Percentiles rank a stretch among this genome's conserved stretches.
phyloP scores from a whole-genome alignment of 129 eudicot species.

The Lonicera japonica region DNA sequence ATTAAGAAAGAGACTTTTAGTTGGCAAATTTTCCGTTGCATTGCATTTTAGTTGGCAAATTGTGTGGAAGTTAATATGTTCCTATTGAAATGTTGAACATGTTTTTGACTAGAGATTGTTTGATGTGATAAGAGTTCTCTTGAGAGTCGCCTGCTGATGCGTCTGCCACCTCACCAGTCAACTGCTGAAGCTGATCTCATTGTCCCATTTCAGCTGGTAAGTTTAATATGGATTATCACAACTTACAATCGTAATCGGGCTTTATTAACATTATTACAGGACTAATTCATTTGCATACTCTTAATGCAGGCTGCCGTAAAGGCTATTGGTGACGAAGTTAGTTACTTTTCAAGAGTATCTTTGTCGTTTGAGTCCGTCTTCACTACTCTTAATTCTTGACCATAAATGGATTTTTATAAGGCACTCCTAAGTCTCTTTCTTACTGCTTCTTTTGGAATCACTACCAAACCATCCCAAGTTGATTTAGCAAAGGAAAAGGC shows the following conservation, averaged over 20 bases:
- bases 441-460: constrained; percentile 37
- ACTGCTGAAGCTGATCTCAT: constrained; percentile 98
- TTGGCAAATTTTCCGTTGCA: background rate
- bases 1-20: background rate
- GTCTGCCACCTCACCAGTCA: constrained; percentile 94
- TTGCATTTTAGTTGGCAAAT: background rate
- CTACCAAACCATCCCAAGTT: constrained; percentile 55
- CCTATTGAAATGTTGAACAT: background rate
- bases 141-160: constrained; percentile 95
- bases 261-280: no score
- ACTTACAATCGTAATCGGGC: no score
- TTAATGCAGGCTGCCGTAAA: constrained; percentile 78
- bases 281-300: background rate
- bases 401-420: background rate
- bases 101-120: constrained; percentile 1
- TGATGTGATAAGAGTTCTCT: constrained; percentile 68
- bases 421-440: background rate
- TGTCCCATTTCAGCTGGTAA: constrained; percentile 95
- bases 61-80: background rate
- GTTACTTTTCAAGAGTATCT: constrained; percentile 80
- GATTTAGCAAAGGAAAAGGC: constrained; percentile 57
- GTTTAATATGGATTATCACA: constrained; percentile 3
- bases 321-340: constrained; percentile 89
- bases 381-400: constrained; percentile 1
- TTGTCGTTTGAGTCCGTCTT: constrained; percentile 41